Conservation (phyloP, 257 asterid species). For the Euphrasia confusa region DNA sequence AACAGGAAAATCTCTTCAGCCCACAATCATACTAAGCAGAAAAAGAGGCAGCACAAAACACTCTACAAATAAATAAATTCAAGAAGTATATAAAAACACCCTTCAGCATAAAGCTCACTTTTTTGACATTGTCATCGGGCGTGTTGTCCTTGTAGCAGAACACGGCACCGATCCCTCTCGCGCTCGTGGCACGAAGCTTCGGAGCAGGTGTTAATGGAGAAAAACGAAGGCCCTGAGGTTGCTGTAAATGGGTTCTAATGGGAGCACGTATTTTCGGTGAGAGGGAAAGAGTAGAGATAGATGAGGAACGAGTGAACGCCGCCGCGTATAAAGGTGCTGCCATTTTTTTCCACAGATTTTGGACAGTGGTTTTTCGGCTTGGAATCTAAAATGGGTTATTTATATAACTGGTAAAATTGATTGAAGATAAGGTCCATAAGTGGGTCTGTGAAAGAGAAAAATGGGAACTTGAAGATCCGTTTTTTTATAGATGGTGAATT, state of each 20-base stretch:
- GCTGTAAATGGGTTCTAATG: constrained; percentile 29
- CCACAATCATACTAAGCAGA: background rate
- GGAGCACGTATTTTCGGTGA: constrained; percentile 34
- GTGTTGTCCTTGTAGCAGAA: constrained; percentile 37
- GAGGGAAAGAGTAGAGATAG: constrained; percentile 28
- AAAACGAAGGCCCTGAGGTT: constrained; percentile 23
- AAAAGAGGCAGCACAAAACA: background rate
- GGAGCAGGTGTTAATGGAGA: constrained; percentile 31
- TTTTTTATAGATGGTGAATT: background rate
- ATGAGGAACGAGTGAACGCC: constrained; percentile 36
- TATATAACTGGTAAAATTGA: constrained; percentile 15
- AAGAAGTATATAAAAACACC: background rate
- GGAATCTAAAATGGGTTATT: background rate
- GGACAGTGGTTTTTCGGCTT: background rate
- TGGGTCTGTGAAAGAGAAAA: constrained; percentile 8
- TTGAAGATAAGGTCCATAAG: constrained; percentile 29
- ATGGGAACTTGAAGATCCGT: background rate
- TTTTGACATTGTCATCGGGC: constrained; percentile 34
- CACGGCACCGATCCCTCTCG: constrained; percentile 28
- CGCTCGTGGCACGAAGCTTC: constrained; percentile 28
- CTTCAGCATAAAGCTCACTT: constrained; percentile 32
- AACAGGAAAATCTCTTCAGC: constrained; percentile 16
- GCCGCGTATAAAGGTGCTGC: constrained; percentile 36
- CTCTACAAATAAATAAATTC: background rate
- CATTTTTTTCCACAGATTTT: constrained; percentile 28